Base-by-base conservation (phyloP, 306 rosid species). In the Arachis hypogaea region DNA sequence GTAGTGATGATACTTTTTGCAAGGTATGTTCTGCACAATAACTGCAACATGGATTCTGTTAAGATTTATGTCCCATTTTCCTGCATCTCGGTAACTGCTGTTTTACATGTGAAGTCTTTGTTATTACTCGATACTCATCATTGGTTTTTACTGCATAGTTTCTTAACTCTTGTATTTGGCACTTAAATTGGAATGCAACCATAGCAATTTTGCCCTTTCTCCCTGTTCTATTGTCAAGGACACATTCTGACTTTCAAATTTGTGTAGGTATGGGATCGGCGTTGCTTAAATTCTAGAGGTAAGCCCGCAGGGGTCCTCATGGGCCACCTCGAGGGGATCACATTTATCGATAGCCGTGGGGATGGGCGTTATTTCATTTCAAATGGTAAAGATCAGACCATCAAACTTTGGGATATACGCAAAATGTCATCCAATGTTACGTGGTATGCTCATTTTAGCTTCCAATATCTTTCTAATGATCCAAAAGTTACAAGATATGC, bases 331-430 rank as follows among this genome's bases (percentile, higher is more conserved):
- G 95, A 94, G 88, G 98, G 98, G 66, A 76, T 94, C 75, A 82
- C 98, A 62, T 94, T 80, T 82, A 88, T 94, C 44, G 98, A 94
- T 81, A 84, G 84, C 76, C 86, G 90, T 60, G 96, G 98, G 80
- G 97, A 94, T 82, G 97, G 95, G 12, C 96, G 93, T 43, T 91
- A 90, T 87, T 88, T 92, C 82, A 90, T 92, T 84, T 92, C 99
- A 54, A 90, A 94, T 59, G 92, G 99, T 64, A 92, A 94, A 85
- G 99, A 94, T 81, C 99, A 94, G 86, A 76, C 89, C 79, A 92
- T 88, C 68, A 94, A 94, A 87, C 99, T 94, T 38, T 94, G 99
- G 99, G 99, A 92, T 72, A 90, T 94, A 64, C 88, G 97, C 63
- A 90, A 77, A 80, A 92, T 94, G 92, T 86, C 97, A 67, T 75